Evolutionary conservation across 2,329 filamentous ascomycete genomes (phyloP).

Genomic region (Penicillium sp.): DNA sequence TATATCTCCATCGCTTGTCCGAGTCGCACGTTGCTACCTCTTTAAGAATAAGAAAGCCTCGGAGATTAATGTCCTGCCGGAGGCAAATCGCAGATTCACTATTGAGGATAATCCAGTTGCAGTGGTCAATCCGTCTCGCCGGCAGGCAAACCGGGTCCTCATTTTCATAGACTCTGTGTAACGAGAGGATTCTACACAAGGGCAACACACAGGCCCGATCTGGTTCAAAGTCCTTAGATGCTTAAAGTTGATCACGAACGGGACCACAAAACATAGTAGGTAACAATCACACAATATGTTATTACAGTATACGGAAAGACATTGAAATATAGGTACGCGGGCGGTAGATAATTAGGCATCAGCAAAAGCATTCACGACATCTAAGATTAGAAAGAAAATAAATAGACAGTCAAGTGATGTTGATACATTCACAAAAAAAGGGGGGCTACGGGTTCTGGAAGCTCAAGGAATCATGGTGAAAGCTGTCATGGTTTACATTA

Average conservation of each 20-base stretch:
- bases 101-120: neutral
- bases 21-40: no score
- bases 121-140: neutral
- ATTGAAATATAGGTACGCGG: no score
- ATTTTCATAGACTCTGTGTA: neutral
- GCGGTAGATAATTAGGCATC: neutral
- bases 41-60: no score
- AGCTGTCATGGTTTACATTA: constrained; percentile 35
- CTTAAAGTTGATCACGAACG: neutral
- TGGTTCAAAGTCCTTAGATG: no score
- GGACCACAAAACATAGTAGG: neutral
- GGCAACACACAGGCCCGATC: neutral
- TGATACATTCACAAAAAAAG: constrained; percentile 23
- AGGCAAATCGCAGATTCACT: neutral
- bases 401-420: constrained; percentile 11
- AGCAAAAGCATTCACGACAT: constrained; percentile 2
- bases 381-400: constrained; percentile 13
- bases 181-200: neutral
- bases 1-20: no score
- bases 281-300: neutral
- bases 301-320: no score
- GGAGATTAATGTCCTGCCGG: no score
- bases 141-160: neutral
- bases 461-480: constrained; percentile 22
- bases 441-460: constrained; percentile 24